Evolutionary conservation across 2,329 filamentous ascomycete species (phyloP).

Genomic region (Monilinia vaccinii-corymbosi): DNA sequence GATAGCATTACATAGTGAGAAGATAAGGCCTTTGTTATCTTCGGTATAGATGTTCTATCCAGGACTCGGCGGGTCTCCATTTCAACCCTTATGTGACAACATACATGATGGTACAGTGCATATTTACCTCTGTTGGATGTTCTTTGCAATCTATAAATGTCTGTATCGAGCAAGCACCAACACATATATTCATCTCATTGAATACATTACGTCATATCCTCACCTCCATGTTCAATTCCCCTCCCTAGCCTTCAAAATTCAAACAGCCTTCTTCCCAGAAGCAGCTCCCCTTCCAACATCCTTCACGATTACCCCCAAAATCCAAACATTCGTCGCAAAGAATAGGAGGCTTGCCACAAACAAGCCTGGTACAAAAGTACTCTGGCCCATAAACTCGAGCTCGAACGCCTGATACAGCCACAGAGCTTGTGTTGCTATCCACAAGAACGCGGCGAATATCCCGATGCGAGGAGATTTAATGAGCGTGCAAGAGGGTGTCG

Average conservation of each 20-base stretch:
- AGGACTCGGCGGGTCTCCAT: neutral
- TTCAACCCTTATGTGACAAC: no score
- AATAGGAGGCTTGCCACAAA: constrained; percentile 70
- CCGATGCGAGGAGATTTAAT: constrained; percentile 53
- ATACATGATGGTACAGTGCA: no score
- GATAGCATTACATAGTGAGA: neutral
- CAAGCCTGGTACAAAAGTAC: constrained; percentile 78
- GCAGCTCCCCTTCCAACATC: constrained; percentile 40
- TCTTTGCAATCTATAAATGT: neutral
- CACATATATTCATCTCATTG: neutral
- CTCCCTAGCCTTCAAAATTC: neutral
- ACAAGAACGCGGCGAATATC: constrained; percentile 54
- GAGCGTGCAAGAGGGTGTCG: constrained; percentile 69
- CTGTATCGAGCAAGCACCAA: neutral
- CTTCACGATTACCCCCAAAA: constrained; percentile 67
- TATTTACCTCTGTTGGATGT: no score
- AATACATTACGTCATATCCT: neutral
- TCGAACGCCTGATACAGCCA: constrained; percentile 70
- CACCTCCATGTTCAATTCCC: neutral
- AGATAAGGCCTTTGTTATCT: neutral
- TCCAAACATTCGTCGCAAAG: constrained; percentile 80
- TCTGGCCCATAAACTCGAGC: constrained; percentile 71
- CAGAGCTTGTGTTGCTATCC: constrained; percentile 65
- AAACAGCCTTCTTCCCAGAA: neutral
- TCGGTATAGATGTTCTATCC: neutral